A percentile compares a stretch with the other conserved stretches of the same genome.
phyloP scores from a whole-genome alignment of 2,329 filamentous ascomycete genomes.

The Colletotrichum paranaense region DNA sequence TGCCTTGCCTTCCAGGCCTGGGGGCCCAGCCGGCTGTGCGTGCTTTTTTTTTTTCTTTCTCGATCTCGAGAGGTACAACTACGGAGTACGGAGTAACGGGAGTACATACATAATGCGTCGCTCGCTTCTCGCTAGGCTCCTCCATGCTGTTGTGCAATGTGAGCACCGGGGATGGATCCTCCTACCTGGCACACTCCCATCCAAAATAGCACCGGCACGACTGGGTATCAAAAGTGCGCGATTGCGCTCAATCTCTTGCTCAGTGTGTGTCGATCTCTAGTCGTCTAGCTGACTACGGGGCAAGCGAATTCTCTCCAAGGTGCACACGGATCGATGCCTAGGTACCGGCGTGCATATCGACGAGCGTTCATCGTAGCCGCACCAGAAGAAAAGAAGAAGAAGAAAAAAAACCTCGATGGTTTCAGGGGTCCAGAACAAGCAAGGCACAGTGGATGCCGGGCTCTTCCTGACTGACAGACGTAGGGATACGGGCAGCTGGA shows the following conservation, averaged over 20 bases:
- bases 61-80: background rate
- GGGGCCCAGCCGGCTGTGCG: background rate
- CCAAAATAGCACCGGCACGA: background rate
- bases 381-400: conserved; percentile 22
- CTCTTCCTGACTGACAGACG: conserved; percentile 20
- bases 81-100: background rate
- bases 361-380: conserved; percentile 3
- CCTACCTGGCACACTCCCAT: background rate
- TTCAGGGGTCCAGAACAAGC: conserved; percentile 35
- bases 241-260: background rate
- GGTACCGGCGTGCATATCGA: background rate
- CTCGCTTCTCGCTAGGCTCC: conserved; percentile 6
- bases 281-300: background rate
- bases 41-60: conserved; percentile 1
- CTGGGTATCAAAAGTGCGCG: background rate
- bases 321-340: too few species aligned
- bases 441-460: conserved; percentile 27
- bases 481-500: conserved; percentile 16
- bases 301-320: background rate
- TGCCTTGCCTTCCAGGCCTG: background rate
- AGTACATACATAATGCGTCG: background rate
- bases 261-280: background rate
- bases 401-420: conserved; percentile 29
- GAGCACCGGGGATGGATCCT: background rate
- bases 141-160: conserved; percentile 25